phyloP scores from a whole-genome alignment of 129 eudicot species.

The Artemisia annua region DNA sequence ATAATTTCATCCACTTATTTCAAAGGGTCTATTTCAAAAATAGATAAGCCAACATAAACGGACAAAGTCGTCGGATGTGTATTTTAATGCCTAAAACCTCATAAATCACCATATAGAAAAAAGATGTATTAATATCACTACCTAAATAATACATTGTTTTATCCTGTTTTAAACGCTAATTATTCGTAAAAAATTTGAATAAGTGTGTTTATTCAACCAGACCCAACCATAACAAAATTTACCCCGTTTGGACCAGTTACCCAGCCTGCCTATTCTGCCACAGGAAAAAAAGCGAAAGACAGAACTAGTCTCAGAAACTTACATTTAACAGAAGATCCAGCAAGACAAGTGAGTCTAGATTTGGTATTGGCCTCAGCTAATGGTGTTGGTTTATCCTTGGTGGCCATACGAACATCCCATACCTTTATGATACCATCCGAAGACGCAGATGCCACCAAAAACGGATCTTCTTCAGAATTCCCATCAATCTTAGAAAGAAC shows the following conservation, averaged over 20 bases:
- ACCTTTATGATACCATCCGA: constrained; percentile 93
- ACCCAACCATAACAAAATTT: neutral
- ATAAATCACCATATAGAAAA: too few relatives aligned
- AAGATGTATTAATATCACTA: neutral
- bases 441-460: constrained; percentile 85
- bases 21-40: too few relatives aligned
- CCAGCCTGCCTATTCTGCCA: neutral
- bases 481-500: constrained; percentile 63
- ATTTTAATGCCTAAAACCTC: too few relatives aligned
- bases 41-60: too few relatives aligned
- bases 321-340: constrained; percentile 89
- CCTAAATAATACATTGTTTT: neutral
- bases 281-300: neutral
- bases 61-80: too few relatives aligned
- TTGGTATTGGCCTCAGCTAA: constrained; percentile 79
- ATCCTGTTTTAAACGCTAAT: neutral
- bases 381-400: constrained; percentile 58
- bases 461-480: constrained; percentile 57
- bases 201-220: neutral
- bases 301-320: constrained; percentile 23
- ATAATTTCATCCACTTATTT: too few relatives aligned
- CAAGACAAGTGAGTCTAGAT: constrained; percentile 97
- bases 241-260: neutral
- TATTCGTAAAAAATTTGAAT: neutral
- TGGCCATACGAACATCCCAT: constrained; percentile 82